These are phyloP conservation scores for Boechera divaricarpa DNA, from an alignment of 345 rosid genomes.

Conservation along the genomic window DNA sequence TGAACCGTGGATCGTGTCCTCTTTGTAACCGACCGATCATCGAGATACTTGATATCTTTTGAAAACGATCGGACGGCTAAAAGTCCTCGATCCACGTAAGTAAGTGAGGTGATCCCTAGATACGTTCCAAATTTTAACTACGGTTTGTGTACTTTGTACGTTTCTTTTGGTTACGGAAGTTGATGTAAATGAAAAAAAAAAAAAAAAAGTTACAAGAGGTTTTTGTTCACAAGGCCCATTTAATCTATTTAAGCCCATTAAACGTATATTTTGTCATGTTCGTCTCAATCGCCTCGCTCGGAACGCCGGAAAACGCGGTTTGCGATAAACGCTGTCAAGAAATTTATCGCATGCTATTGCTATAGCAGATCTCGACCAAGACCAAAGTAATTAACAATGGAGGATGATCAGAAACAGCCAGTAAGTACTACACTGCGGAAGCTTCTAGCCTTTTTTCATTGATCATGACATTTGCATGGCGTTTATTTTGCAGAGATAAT, in stretches of 20 bases:
- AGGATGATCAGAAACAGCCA: constrained; percentile 14
- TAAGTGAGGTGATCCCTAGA: constrained; percentile 30
- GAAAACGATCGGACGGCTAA: constrained; percentile 34
- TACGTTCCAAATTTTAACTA: neutral
- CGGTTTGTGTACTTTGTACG: constrained; percentile 32
- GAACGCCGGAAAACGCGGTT: too few relatives aligned
- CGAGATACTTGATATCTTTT: constrained; percentile 72
- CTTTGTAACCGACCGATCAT: constrained; percentile 74
- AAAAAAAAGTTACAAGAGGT: neutral
- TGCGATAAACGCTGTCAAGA: too few relatives aligned
- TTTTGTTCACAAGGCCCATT: constrained; percentile 35
- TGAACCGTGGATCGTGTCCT: constrained; percentile 75
- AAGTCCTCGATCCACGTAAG: constrained; percentile 16
- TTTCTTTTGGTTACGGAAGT: neutral
- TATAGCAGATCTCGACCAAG: constrained; percentile 14
- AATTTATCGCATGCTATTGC: neutral
- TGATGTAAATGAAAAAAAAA: constrained; percentile 31
- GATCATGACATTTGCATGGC: constrained; percentile 23
- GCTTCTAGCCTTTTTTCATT: constrained; percentile 21
- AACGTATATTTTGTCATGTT: neutral
- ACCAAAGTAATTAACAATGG: neutral
- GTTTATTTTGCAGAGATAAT: neutral
- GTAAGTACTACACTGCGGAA: constrained; percentile 9
- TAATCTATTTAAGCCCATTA: constrained; percentile 5
- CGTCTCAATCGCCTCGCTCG: too few relatives aligned